phyloP scores from a whole-genome alignment of 441 rosid genomes.

The Brassica hybrid region DNA sequence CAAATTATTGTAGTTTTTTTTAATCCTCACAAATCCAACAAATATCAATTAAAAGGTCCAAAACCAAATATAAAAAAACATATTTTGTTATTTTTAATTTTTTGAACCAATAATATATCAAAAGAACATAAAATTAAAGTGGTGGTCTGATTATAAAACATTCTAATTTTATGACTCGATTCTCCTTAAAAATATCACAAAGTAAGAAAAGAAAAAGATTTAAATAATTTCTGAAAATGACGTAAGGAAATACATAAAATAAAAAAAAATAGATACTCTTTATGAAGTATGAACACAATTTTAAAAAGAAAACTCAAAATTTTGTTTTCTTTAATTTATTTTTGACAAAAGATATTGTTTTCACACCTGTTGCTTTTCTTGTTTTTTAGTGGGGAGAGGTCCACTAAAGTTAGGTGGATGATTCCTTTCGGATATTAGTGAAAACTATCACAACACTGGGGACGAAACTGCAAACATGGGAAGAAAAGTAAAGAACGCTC shows the following conservation, averaged over 20 bases:
- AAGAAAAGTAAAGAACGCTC: constrained; percentile 22
- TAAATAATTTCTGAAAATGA: not conserved
- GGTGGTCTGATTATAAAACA: too few species aligned
- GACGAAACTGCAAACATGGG: not conserved
- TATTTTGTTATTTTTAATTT: not conserved
- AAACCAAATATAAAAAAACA: not conserved
- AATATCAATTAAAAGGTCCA: not conserved
- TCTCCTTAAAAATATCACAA: not conserved
- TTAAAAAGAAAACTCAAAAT: constrained; percentile 10
- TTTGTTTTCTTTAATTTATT: not conserved
- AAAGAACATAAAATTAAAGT: not conserved
- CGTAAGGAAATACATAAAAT: not conserved
- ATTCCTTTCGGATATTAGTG: constrained; percentile 2
- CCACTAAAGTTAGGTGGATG: constrained; percentile 1
- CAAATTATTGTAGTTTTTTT: too few species aligned
- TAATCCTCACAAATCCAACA: not conserved
- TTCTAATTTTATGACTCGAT: too few species aligned
- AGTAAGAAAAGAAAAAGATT: not conserved
- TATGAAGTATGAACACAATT: constrained; percentile 28
- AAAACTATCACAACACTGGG: not conserved
- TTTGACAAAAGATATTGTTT: constrained; percentile 1
- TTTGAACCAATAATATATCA: not conserved
- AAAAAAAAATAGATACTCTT: not conserved
- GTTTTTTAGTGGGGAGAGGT: not conserved
- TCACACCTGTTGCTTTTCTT: constrained; percentile 15